phyloP scores from a whole-genome alignment of 2,329 filamentous ascomycete species.

The Monilinia vaccinii-corymbosi region DNA sequence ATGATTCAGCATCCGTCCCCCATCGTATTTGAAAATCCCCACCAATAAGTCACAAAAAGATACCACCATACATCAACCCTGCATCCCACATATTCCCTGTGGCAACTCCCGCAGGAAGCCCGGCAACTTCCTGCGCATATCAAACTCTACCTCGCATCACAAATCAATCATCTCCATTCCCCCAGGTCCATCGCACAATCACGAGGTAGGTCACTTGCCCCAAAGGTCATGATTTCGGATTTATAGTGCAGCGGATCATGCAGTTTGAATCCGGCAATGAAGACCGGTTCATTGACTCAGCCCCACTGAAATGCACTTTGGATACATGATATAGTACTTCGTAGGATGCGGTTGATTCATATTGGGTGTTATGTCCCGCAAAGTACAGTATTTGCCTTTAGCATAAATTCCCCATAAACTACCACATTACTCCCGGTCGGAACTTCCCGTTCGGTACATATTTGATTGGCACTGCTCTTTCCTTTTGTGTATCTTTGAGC shows the following conservation, averaged over 20 bases:
- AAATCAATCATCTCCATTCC: neutral
- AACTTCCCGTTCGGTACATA: neutral
- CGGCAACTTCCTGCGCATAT: constrained; percentile 60
- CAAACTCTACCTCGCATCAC: constrained; percentile 38
- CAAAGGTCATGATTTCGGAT: constrained; percentile 39
- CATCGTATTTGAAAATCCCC: neutral
- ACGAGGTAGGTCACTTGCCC: constrained; percentile 34
- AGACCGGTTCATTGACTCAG: neutral
- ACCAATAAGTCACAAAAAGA: neutral
- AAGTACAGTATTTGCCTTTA: constrained; percentile 7
- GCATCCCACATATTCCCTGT: constrained; percentile 74
- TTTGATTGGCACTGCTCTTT: neutral
- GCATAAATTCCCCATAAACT: constrained; percentile 6
- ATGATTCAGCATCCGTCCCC: neutral
- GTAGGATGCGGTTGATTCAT: neutral
- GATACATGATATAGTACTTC: neutral
- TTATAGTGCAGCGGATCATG: neutral
- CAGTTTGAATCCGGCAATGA: neutral
- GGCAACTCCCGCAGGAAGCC: constrained; percentile 73
- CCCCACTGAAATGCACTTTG: neutral
- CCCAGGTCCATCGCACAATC: neutral
- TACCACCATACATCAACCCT: constrained; percentile 50
- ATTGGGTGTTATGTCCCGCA: neutral
- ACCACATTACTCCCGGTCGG: constrained; percentile 2
- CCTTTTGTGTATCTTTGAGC: neutral